Conservation (phyloP, 306 rosid species). For the Dryas drummondii region DNA sequence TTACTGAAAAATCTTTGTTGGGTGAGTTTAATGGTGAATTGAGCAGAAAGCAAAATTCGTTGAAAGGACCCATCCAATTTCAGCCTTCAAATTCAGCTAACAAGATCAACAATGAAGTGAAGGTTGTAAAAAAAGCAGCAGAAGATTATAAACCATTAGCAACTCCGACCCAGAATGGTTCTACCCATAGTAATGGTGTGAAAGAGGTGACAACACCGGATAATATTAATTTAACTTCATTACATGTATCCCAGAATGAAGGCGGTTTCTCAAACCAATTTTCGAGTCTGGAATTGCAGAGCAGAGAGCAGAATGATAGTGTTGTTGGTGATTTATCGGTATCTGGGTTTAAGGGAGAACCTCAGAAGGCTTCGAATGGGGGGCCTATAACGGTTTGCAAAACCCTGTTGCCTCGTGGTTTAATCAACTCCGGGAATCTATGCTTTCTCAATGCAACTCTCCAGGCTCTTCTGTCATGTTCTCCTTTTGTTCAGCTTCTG, state of each 20-base stretch:
- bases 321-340: conserved; percentile 30
- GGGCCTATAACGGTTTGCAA: conserved; percentile 36
- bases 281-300: conserved; percentile 47
- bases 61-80: conserved; percentile 27
- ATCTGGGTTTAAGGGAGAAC: conserved; percentile 28
- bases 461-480: conserved; percentile 90
- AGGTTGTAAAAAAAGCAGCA: conserved; percentile 26
- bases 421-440: conserved; percentile 79
- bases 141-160: conserved; percentile 26
- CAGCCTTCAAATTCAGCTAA: conserved; percentile 30
- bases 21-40: conserved; percentile 28
- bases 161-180: conserved; percentile 44
- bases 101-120: conserved; percentile 35
- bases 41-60: conserved; percentile 29
- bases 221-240: conserved; percentile 12
- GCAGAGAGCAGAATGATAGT: conserved; percentile 31
- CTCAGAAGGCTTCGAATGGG: conserved; percentile 43
- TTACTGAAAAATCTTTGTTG: conserved; percentile 13
- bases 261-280: conserved; percentile 43
- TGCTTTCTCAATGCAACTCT: conserved; percentile 88
- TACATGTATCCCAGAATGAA: conserved; percentile 25
- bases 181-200: conserved; percentile 33
- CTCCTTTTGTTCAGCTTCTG: conserved; percentile 78
- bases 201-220: conserved; percentile 19
- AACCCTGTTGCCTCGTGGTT: conserved; percentile 71